A percentile compares a stretch with the other conserved stretches of the same genome.
Evolutionary conservation across 2,329 filamentous ascomycete species (phyloP).

Genomic region (Cytospora piceicola): DNA sequence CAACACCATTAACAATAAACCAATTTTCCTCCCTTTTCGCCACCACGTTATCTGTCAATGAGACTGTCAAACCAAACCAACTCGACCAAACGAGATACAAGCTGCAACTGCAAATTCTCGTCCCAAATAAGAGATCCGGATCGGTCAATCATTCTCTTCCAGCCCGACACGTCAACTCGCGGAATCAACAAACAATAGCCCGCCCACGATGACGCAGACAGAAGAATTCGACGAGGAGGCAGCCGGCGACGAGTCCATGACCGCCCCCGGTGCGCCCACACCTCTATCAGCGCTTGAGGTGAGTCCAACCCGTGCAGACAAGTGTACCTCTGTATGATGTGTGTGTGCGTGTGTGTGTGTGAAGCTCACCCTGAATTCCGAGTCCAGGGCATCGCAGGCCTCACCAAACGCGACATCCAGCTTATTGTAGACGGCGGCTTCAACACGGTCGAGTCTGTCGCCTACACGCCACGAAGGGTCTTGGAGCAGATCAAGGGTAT

Average conservation of each 20-base stretch:
- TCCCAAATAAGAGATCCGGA: not conserved
- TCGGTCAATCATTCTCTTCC: not conserved
- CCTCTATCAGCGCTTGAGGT: conserved; percentile 87
- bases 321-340: not conserved
- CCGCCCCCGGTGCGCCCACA: conserved; percentile 91
- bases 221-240: conserved; percentile 72
- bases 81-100: not conserved
- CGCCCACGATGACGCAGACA: conserved; percentile 48
- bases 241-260: conserved; percentile 69
- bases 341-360: no score
- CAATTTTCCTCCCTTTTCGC: not conserved
- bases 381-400: conserved; percentile 79
- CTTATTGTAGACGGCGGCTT: conserved; percentile 88
- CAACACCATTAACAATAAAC: conserved; percentile 18
- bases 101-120: not conserved
- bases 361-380: not conserved
- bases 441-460: conserved; percentile 94
- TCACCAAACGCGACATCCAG: conserved; percentile 96
- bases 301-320: conserved; percentile 36
- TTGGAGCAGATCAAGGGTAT: conserved; percentile 98
- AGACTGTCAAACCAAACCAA: not conserved
- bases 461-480: conserved; percentile 82
- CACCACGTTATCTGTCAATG: conserved; percentile 5
- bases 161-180: not conserved
- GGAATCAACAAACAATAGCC: not conserved